Evolutionary conservation across 139 green algal species (phyloP), one percentile per base, ranked within the genome.

Genomic region (Volvox reticuliferus): DNA sequence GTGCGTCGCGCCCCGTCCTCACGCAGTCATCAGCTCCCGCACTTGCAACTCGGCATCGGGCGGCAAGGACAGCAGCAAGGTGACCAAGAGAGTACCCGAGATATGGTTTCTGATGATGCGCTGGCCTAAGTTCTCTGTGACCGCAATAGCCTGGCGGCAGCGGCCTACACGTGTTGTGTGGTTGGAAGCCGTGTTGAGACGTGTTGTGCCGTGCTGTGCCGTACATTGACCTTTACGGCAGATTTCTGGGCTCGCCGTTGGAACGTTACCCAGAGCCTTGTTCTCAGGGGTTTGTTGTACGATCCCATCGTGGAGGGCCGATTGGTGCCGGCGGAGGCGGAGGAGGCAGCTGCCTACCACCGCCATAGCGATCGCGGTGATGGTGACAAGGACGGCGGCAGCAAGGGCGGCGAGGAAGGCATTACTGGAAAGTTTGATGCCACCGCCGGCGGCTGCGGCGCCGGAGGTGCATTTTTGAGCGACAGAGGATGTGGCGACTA

Each of bases 201-300:
- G 44, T 55, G 44, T 14, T 26, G 67, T 35, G 71, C 28, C 71
- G 71, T 79, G 35, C 71, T 12, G 2, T 83, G 65, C 65, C 24
- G 65, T 55, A 55, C 44, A 55, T 55, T 55, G 9, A 55, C 44
- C 44, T 33, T 24, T 71, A 26, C 94, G 17, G 65, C 91, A 28
- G 88, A 93, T 83, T 96, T 95, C 28, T 96, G 94, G 94, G 80
- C 82, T 28, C 81, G 75, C 61, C 94, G 94, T 6, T 96, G 94
- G 94, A 96, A 96, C 84, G 71, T 96, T 17, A 93, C 89, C 24
- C 88, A 93, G 68, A 92, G 88, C 79, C 91, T 93, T 16, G 80
- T 91, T 20, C 91, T 96, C 17, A 87, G 92, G 22, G 86, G 78
- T 61, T 69, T 96, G 13, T 62, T 96, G n/a, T 96, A 96, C 82